phyloP scores from a whole-genome alignment of 495 filamentous ascomycete species.

The Darksidea phi region DNA sequence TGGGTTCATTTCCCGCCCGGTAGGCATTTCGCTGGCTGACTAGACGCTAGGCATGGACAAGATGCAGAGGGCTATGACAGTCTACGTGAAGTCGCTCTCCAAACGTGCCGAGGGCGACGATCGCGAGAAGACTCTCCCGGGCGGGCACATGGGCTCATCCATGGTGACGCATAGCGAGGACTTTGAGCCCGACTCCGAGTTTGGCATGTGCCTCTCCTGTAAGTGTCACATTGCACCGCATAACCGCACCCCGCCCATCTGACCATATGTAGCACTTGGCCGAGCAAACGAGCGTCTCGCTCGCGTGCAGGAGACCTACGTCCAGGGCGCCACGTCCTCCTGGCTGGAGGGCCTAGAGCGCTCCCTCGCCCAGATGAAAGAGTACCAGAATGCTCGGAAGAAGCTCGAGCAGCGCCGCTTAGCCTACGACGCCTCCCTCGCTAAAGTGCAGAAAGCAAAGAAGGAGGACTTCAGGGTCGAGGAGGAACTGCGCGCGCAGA shows the following conservation, averaged over 20 bases:
- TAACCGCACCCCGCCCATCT: background rate
- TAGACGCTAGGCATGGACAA: slow-evolving; percentile 73
- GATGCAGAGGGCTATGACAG: slow-evolving; percentile 83
- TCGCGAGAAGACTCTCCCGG: slow-evolving; percentile 78
- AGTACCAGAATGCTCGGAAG: slow-evolving; percentile 90
- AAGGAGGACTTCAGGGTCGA: slow-evolving; percentile 89
- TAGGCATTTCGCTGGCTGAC: slow-evolving; percentile 11
- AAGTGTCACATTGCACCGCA: slow-evolving; percentile 16
- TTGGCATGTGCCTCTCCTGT: slow-evolving; percentile 85
- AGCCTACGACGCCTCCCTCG: slow-evolving; percentile 85
- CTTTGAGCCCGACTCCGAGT: slow-evolving; percentile 87
- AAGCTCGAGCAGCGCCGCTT: slow-evolving; percentile 90
- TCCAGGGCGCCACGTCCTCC: slow-evolving; percentile 73
- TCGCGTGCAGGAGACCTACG: slow-evolving; percentile 81
- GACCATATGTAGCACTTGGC: slow-evolving; percentile 36
- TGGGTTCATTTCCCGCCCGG: slow-evolving; percentile 44
- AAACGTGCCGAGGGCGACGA: slow-evolving; percentile 82
- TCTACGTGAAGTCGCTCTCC: slow-evolving; percentile 87
- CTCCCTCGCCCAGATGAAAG: slow-evolving; percentile 92
- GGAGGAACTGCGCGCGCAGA: slow-evolving; percentile 87
- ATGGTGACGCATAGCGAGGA: slow-evolving; percentile 95
- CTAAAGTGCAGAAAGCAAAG: slow-evolving; percentile 92
- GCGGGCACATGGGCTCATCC: slow-evolving; percentile 76
- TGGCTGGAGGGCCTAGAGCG: slow-evolving; percentile 93
- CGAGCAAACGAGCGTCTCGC: slow-evolving; percentile 80